phyloP scores from a whole-genome alignment of 129 eudicot genomes.

The Oenanthe sinensis region DNA sequence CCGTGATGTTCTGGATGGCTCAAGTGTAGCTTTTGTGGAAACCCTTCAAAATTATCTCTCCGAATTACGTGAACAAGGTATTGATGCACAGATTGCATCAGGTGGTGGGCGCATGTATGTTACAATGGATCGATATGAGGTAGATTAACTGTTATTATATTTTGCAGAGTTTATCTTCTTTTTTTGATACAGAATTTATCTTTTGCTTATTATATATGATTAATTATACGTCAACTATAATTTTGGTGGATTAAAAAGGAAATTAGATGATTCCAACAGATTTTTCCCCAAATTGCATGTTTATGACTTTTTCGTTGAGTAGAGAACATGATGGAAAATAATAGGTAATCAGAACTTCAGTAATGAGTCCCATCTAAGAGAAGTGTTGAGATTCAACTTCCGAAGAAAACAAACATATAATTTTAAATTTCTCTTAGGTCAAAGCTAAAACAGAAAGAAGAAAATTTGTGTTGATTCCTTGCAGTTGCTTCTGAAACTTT shows the following conservation, averaged over 20 bases:
- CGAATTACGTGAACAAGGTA: slow-evolving; percentile 55
- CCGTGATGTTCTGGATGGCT: slow-evolving; percentile 93
- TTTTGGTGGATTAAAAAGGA: not conserved
- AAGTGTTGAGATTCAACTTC: not conserved
- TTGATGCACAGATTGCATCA: slow-evolving; percentile 86
- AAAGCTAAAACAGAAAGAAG: not conserved
- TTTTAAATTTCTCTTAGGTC: not conserved
- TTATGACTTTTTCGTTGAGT: not conserved
- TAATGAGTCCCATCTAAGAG: not conserved
- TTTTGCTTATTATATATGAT: not conserved
- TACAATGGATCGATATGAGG: slow-evolving; percentile 98
- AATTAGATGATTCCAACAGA: not conserved
- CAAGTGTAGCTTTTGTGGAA: slow-evolving; percentile 81
- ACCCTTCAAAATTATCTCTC: slow-evolving; percentile 76
- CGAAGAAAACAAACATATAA: not conserved
- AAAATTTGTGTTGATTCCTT: not conserved
- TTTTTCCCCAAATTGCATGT: not conserved
- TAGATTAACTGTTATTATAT: slow-evolving; percentile 7
- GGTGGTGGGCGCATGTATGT: slow-evolving; percentile 98
- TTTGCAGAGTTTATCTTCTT: not conserved
- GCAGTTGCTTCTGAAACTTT: not conserved
- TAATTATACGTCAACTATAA: not conserved
- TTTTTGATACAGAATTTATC: not conserved
- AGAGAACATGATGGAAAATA: not conserved
- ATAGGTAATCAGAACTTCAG: not conserved